These are phyloP conservation scores for Pulveroboletus sp. DNA, from an alignment of 768 basidiomycete genomes.

Conservation along the genomic window DNA sequence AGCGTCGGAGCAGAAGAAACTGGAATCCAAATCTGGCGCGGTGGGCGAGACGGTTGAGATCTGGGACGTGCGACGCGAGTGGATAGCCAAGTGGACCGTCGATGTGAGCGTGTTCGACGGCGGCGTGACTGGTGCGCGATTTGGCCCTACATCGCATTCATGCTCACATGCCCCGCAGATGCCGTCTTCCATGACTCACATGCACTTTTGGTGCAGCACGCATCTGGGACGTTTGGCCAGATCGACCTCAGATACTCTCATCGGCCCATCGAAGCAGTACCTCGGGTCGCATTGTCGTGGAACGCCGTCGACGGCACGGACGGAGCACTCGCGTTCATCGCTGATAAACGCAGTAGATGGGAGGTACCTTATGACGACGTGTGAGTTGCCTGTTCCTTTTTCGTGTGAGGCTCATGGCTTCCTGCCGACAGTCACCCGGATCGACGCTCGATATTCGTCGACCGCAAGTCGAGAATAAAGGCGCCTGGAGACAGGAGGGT, in stretches of 20 bases:
- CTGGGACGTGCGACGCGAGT: conserved; percentile 80
- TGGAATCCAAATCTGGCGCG: conserved; percentile 10
- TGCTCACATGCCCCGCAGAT: conserved; percentile 39
- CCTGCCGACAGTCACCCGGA: conserved; percentile 37
- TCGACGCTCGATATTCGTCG: conserved; percentile 16
- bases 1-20: conserved; percentile 13
- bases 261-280: conserved; percentile 64
- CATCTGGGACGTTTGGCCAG: conserved; percentile 75
- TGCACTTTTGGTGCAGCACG: conserved; percentile 68
- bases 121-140: conserved; percentile 65
- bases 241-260: conserved; percentile 64
- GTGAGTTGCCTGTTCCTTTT: conserved; percentile 38
- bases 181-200: conserved; percentile 67
- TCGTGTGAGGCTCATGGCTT: not conserved
- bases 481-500: conserved; percentile 52
- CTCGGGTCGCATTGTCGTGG: conserved; percentile 64
- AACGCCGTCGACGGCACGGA: conserved; percentile 36
- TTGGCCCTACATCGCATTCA: not conserved
- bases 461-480: conserved; percentile 43
- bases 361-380: conserved; percentile 80
- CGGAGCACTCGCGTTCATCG: conserved; percentile 64
- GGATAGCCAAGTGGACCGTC: conserved; percentile 81
- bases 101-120: conserved; percentile 63
- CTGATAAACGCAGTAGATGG: conserved; percentile 48
- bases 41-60: conserved; percentile 67